Base-by-base conservation (phyloP, 352 stramenopile genomes). In the Saprolegnia diclina region DNA sequence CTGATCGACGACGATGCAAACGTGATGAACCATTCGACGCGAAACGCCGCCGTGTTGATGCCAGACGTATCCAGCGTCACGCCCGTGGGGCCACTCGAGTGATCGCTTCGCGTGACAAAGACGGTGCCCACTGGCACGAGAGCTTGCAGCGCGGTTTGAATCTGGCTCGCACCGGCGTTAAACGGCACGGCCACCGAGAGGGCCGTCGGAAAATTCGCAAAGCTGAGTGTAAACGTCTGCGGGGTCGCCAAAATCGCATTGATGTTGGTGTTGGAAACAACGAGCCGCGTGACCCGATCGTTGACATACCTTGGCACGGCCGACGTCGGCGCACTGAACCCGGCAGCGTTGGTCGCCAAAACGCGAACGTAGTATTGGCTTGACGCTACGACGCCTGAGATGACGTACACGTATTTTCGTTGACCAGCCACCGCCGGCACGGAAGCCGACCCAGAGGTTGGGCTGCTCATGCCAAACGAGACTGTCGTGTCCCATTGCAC, bases 401-500 rank as follows among this genome's bases (percentile, higher is more conserved):
- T 81, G 0, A 72, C 73, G 44, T 89, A 80, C 3, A 62, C 56
- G 42, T 77, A 81, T 38, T 52, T 32, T 19, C 44, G 5, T 35
- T 56, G 29, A 0, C 59, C 64, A 1, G 44, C n/a, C 2, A 77
- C 32, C 10, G 68, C 73, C 21, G 46, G 63, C 18, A 69, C 44
- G 4, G 63, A 61, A 0, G 63, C n/a, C 7, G 63, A 69, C 21
- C 63, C 63, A 54, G 63, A 69, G 9, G 63, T 62, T 2, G 35
- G 37, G 11, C 42, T 46, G 14, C 42, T 46, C 63, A 69, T 69
- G 18, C 63, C 82, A 73, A 98, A 98, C 37, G 75, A 79, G 11
- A 78, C 71, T 45, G 84, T 91, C 21, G 85, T 79, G 62, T 97
- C 94, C 92, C 94, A 98, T 74, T 98, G 88, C 9, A 98, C 73